A percentile compares a stretch with the other conserved stretches of the same genome.
These are phyloP conservation scores for Rhodotorula graminis DNA, from an alignment of 768 basidiomycete genomes.

Conservation along the genomic window DNA sequence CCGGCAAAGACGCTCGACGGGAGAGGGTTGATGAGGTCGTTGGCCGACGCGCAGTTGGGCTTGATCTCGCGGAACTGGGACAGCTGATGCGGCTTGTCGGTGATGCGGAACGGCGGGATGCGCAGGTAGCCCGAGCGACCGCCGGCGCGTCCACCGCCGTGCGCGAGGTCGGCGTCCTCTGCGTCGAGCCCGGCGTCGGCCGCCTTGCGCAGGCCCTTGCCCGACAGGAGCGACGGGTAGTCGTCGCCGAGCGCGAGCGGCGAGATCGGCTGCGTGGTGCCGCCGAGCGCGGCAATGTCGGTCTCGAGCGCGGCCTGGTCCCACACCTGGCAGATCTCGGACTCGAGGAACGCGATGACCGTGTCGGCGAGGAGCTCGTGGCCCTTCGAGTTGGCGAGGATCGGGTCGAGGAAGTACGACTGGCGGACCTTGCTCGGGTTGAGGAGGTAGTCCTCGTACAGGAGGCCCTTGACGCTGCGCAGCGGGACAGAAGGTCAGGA, in stretches of 20 bases:
- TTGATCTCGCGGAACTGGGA: conserved; percentile 71
- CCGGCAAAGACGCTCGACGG: conserved; percentile 92
- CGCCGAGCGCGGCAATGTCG: conserved; percentile 40
- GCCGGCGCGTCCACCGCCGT: conserved; percentile 19
- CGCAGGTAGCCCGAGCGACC: conserved; percentile 50
- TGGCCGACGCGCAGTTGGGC: conserved; percentile 92
- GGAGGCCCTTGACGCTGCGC: conserved; percentile 66
- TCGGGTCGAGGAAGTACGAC: conserved; percentile 72
- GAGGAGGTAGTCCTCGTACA: conserved; percentile 76
- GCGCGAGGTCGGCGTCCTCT: conserved; percentile 36
- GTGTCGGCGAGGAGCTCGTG: conserved; percentile 86
- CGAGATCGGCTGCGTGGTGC: conserved; percentile 18
- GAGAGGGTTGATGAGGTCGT: conserved; percentile 93
- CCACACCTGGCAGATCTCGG: conserved; percentile 85
- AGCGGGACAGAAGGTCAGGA: background rate
- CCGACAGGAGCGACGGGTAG: conserved; percentile 41
- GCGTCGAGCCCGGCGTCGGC: conserved; percentile 41
- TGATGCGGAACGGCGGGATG: conserved; percentile 71
- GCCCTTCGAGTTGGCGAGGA: conserved; percentile 73
- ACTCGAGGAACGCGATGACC: conserved; percentile 83
- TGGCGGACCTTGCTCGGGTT: conserved; percentile 60
- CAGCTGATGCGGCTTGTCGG: conserved; percentile 52
- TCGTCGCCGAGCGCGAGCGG: conserved; percentile 36
- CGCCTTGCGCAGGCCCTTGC: conserved; percentile 43
- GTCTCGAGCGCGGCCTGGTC: conserved; percentile 43